Conservation (phyloP, 106 monocot genomes). For the Dendrobium officinale region DNA sequence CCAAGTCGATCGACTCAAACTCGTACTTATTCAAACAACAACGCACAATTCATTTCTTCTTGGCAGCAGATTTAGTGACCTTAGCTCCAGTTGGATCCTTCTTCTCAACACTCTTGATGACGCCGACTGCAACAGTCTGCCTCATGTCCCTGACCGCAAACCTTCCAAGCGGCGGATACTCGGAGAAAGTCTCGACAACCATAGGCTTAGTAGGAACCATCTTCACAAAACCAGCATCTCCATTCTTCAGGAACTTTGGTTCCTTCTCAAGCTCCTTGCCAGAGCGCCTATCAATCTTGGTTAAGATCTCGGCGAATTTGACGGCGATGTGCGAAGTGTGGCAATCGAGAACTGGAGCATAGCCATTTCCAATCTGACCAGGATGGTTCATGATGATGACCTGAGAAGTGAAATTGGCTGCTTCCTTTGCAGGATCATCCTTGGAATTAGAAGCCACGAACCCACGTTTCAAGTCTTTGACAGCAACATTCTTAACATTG, state of each 20-base stretch:
- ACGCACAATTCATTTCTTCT: slow-evolving; percentile 58
- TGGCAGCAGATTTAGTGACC: slow-evolving; percentile 61
- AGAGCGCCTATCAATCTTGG: slow-evolving; percentile 52
- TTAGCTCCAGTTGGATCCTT: slow-evolving; percentile 70
- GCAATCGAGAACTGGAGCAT: slow-evolving; percentile 40
- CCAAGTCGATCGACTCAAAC: not conserved
- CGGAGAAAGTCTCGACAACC: slow-evolving; percentile 79
- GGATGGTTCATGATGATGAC: slow-evolving; percentile 29
- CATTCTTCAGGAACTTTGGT: slow-evolving; percentile 71
- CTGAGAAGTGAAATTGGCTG: slow-evolving; percentile 16
- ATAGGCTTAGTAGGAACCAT: slow-evolving; percentile 79
- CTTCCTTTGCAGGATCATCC: slow-evolving; percentile 16
- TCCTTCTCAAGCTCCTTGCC: slow-evolving; percentile 56
- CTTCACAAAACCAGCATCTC: slow-evolving; percentile 68
- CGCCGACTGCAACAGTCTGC: slow-evolving; percentile 75
- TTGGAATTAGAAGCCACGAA: slow-evolving; percentile 16
- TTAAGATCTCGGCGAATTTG: slow-evolving; percentile 45
- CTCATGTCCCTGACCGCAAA: slow-evolving; percentile 75
- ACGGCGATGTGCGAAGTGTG: slow-evolving; percentile 55
- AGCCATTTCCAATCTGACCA: slow-evolving; percentile 12
- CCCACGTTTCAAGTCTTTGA: slow-evolving; percentile 19
- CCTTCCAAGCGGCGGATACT: slow-evolving; percentile 64
- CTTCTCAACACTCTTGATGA: slow-evolving; percentile 82
- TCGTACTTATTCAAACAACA: not conserved
- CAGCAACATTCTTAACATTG: slow-evolving; percentile 25